Base-by-base conservation (phyloP, 1,139 yeast genomes). In the Pichia sp. region DNA sequence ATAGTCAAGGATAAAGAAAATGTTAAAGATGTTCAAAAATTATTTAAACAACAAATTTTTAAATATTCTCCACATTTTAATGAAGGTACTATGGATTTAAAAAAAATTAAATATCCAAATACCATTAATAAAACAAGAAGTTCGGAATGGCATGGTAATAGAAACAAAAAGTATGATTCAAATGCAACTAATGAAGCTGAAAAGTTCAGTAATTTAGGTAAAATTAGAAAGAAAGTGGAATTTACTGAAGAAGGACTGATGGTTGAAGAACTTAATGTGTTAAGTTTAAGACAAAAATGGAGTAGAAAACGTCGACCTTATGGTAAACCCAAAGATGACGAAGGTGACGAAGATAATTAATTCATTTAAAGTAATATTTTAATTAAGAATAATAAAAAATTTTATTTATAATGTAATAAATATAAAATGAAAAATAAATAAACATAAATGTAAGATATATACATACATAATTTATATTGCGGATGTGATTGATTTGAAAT, bases 201-300 rank as follows among this genome's bases (percentile, higher is more conserved):
- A 28, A 58, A 53, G 38, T 58, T 60, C 47, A 58, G 61, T 7
- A 52, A 52, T 36, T 44, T 60, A n/a, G 64, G 65, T 5, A 61
- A 55, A 42, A 57, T 60, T 39, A 53, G 64, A 45, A 62, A 60
- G 51, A 58, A 54, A 43, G 53, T 62, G 27, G 62, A 60, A 36
- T 56, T 58, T 39, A 57, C 50, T 44, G 56, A 56, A 31, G 60
- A 60, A 14, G 62, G 60, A 7, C 41, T 56, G 28, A 47, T 51
- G 42, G 57, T 55, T 28, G 59, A 57, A 28, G 66, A 63, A 44
- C 55, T 59, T 30, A 52, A 52, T 29, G 52, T 52, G n/a, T 29
- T 38, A n/a, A 62, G 49, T 33, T 44, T 30, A 14, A 44, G 45
- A 42, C 44, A 46, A 22, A 50, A 46, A 33, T 51, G 56, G 50